Conservation (phyloP, 257 asterid species). For the Linaria vulgaris region DNA sequence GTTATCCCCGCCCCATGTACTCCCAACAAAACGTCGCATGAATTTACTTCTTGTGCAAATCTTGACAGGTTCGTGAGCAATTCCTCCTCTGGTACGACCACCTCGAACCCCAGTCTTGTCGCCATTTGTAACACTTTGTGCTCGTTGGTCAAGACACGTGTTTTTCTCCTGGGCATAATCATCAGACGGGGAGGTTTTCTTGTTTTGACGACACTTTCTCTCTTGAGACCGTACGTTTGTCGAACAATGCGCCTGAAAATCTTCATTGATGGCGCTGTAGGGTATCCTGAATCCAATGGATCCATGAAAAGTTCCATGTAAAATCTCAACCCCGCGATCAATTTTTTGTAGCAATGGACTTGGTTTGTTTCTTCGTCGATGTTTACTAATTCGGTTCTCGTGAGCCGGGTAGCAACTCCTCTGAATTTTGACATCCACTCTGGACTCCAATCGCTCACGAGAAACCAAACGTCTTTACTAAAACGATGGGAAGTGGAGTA, state of each 20-base stretch:
- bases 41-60: constrained; percentile 57
- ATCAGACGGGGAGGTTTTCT: constrained; percentile 46
- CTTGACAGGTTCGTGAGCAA: constrained; percentile 33
- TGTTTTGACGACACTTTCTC: constrained; percentile 28
- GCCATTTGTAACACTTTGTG: constrained; percentile 35
- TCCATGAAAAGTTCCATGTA: constrained; percentile 45
- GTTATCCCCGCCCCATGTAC: constrained; percentile 83
- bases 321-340: constrained; percentile 44
- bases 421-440: constrained; percentile 63
- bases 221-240: constrained; percentile 42
- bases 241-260: constrained; percentile 52
- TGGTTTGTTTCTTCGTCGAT: constrained; percentile 37
- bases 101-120: constrained; percentile 53
- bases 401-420: constrained; percentile 33
- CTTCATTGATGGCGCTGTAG: constrained; percentile 32
- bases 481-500: constrained; percentile 44
- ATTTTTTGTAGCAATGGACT: constrained; percentile 49
- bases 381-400: constrained; percentile 38
- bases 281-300: constrained; percentile 28
- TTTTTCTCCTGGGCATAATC: constrained; percentile 57
- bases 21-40: constrained; percentile 76
- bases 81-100: constrained; percentile 49
- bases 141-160: constrained; percentile 49
- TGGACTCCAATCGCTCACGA: constrained; percentile 45
- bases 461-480: constrained; percentile 50